phyloP scores from a whole-genome alignment of 495 filamentous ascomycete genomes.

The Penicillium mononematosum region DNA sequence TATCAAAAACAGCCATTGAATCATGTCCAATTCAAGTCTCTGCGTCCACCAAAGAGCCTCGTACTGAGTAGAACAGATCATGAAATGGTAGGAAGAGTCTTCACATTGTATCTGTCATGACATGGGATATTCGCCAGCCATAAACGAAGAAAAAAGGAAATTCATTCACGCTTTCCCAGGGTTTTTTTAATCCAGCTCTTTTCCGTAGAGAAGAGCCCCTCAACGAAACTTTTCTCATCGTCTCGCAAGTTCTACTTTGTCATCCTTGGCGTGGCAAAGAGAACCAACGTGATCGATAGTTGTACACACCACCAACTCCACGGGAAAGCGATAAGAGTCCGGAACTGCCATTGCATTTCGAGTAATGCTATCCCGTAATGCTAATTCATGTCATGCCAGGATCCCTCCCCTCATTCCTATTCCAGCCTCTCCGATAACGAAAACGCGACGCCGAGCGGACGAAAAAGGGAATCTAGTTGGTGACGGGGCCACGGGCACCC shows the following conservation, averaged over 20 bases:
- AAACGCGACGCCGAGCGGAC: slow-evolving; percentile 43
- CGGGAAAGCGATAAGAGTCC: slow-evolving; percentile 41
- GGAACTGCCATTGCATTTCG: slow-evolving; percentile 41
- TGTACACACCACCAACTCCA: slow-evolving; percentile 46
- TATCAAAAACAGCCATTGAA: slow-evolving; percentile 3
- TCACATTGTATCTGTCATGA: slow-evolving; percentile 45
- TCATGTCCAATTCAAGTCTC: background rate
- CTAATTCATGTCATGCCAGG: slow-evolving; percentile 47
- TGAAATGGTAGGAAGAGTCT: slow-evolving; percentile 37
- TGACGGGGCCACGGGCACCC: slow-evolving; percentile 69
- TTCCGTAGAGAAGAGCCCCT: slow-evolving; percentile 22
- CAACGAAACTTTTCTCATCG: slow-evolving; percentile 25
- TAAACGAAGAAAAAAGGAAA: slow-evolving; percentile 47
- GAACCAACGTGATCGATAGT: slow-evolving; percentile 32
- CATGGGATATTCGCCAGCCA: slow-evolving; percentile 48
- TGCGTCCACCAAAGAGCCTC: slow-evolving; percentile 2
- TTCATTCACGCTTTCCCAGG: slow-evolving; percentile 44
- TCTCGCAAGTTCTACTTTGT: slow-evolving; percentile 25
- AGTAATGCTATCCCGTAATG: slow-evolving; percentile 40
- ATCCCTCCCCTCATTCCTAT: slow-evolving; percentile 36
- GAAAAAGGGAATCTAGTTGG: slow-evolving; percentile 40
- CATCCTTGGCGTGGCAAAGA: slow-evolving; percentile 27
- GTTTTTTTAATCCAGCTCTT: slow-evolving; percentile 33
- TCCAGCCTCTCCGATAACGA: slow-evolving; percentile 48
- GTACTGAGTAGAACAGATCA: slow-evolving; percentile 33